Evolutionary conservation across 148 eudicot genomes (phyloP), one percentile per base, ranked within the genome.

Genomic region (Vaccinium myrtillus): DNA sequence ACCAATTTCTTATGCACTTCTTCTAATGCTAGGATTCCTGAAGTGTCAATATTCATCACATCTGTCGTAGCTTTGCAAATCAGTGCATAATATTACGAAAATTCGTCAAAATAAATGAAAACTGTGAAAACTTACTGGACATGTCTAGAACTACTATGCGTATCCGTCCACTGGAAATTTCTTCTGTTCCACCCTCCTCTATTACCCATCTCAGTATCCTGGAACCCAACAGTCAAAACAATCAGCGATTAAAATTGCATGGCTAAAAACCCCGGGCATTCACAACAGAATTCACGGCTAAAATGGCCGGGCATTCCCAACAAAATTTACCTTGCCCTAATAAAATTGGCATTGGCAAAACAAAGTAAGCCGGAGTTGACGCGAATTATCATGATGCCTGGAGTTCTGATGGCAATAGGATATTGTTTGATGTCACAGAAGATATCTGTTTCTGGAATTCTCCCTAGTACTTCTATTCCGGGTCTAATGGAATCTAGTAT

Each of bases 321-420:
- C 18, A 65, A 23, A 43, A 11, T 56, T 75, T 86, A 90, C 90
- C 89, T 88, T 80, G 87, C 86, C 77, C 80, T 81, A 14, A 90
- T 83, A 82, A 86, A 76, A 83, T 87, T 90, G 74, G 89, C 90
- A 85, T 90, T 90, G 7, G 92, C 92, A 70, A 90, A 90, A 82
- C 90, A 88, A 53, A 86, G 84, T n/a, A 82, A 74, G 8, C 86
- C 78, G 12, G 89, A 76, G 74, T 88, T 88, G 32, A 90, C 30
- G 4, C 90, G 82, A 77, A 86, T 83, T 3, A 88, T 83, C 50
- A 76, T 48, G 55, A 90, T 63, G 16, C 89, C 90, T 21, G 84
- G 88, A 75, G 49, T 81, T 65, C 23, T 70, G 59, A 55, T 5
- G 27, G 84, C 88, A 46, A 48, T 43, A 0, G 90, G 90, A 83